Conservation (phyloP, 805 yeast species). For the Candida morakotiae region DNA sequence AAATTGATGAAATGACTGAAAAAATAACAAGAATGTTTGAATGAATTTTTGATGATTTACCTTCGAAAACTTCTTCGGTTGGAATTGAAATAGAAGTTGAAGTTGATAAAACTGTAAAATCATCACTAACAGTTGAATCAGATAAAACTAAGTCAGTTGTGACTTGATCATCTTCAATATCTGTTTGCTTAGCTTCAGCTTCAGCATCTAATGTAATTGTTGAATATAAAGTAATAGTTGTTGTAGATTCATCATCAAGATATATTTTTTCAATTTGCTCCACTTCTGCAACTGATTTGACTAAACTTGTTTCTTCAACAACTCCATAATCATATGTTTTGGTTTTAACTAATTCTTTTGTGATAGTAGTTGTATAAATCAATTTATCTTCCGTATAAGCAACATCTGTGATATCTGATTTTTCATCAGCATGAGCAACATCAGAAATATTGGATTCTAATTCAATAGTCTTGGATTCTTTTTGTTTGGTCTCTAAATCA, state of each 20-base stretch:
- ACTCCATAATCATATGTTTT: not conserved
- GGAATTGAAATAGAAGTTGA: not conserved
- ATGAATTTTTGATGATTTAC: not conserved
- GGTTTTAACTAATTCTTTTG: not conserved
- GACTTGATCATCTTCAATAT: no score
- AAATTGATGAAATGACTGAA: not conserved
- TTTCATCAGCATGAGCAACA: no score
- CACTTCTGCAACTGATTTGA: no score
- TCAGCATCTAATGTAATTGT: not conserved
- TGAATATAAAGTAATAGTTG: not conserved
- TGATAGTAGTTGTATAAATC: not conserved
- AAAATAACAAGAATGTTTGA: not conserved
- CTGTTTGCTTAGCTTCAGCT: not conserved
- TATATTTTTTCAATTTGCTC: not conserved
- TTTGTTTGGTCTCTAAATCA: no score
- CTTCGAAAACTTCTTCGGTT: not conserved
- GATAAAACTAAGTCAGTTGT: not conserved
- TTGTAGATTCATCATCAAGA: not conserved
- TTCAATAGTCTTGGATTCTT: no score
- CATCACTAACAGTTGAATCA: not conserved
- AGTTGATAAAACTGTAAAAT: not conserved
- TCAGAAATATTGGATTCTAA: no score
- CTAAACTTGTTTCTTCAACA: not conserved
- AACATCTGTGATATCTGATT: no score
- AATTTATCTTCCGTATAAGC: no score